Evolutionary conservation across 2,329 filamentous ascomycete species (phyloP).

Genomic region (Penicillium sclerotiorum): DNA sequence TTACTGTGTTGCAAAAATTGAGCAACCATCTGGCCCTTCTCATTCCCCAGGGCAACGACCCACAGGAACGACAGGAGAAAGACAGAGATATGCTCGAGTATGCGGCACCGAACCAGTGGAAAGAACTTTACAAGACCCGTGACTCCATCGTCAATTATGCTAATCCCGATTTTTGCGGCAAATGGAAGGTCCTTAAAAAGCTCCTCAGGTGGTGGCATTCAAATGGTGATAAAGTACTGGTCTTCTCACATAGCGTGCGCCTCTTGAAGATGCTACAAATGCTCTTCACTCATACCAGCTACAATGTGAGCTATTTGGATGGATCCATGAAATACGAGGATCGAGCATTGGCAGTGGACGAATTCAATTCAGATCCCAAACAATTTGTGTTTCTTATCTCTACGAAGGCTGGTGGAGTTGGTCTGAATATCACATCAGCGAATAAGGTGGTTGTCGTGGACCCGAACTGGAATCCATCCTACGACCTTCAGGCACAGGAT

Average conservation of each 20-base stretch:
- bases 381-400: conserved; percentile 97
- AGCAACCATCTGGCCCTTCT: conserved; percentile 91
- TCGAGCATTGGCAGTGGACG: conserved; percentile 77
- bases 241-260: conserved; percentile 91
- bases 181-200: conserved; percentile 90
- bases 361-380: conserved; percentile 83
- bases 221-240: conserved; percentile 89
- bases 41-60: conserved; percentile 68
- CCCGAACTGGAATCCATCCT: conserved; percentile 95
- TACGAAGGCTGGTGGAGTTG: conserved; percentile 88
- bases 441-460: conserved; percentile 98
- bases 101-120: conserved; percentile 75
- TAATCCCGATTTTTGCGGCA: conserved; percentile 90
- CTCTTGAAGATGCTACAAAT: conserved; percentile 81
- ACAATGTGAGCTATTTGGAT: conserved; percentile 89
- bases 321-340: conserved; percentile 82
- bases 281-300: conserved; percentile 84
- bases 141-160: conserved; percentile 80
- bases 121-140: conserved; percentile 70
- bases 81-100: conserved; percentile 73
- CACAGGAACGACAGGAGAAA: conserved; percentile 72
- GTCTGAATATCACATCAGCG: conserved; percentile 93
- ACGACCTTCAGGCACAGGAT: conserved; percentile 94
- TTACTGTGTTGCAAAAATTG: conserved; percentile 80
- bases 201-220: conserved; percentile 86